These are phyloP conservation scores for Bretschneidera sinensis DNA, from an alignment of 345 rosid species.

Conservation along the genomic window DNA sequence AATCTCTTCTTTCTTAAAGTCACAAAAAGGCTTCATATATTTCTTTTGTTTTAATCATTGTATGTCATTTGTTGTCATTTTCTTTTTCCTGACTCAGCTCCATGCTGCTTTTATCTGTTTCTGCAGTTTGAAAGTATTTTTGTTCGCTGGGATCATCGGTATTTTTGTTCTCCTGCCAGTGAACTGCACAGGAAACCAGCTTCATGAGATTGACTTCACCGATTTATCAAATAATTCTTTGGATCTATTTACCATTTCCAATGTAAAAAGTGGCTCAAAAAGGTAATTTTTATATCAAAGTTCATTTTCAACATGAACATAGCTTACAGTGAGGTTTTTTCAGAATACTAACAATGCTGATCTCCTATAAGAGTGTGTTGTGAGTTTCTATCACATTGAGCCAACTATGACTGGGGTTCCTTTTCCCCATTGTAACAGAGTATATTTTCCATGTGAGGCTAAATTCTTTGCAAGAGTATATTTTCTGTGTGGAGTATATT, in stretches of 20 bases:
- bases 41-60: not conserved
- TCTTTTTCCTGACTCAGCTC: conserved; percentile 7
- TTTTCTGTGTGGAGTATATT: no score
- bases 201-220: conserved; percentile 50
- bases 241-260: conserved; percentile 83
- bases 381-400: not conserved
- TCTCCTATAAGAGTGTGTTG: not conserved
- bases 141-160: conserved; percentile 84
- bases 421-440: not conserved
- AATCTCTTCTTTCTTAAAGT: no score
- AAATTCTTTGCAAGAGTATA: no score
- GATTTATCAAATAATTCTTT: conserved; percentile 67
- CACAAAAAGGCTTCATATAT: not conserved
- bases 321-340: not conserved
- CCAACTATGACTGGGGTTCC: not conserved
- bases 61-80: conserved; percentile 1
- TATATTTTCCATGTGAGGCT: not conserved
- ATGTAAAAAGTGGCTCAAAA: conserved; percentile 58
- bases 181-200: conserved; percentile 66
- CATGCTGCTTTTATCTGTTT: conserved; percentile 1
- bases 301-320: not conserved
- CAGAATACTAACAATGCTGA: not conserved
- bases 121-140: conserved; percentile 85
- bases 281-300: conserved; percentile 30
- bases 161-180: conserved; percentile 86